Percentiles rank a stretch among this genome's conserved stretches.
Conservation (phyloP, 306 rosid genomes). For the Corylus heterophylla region DNA sequence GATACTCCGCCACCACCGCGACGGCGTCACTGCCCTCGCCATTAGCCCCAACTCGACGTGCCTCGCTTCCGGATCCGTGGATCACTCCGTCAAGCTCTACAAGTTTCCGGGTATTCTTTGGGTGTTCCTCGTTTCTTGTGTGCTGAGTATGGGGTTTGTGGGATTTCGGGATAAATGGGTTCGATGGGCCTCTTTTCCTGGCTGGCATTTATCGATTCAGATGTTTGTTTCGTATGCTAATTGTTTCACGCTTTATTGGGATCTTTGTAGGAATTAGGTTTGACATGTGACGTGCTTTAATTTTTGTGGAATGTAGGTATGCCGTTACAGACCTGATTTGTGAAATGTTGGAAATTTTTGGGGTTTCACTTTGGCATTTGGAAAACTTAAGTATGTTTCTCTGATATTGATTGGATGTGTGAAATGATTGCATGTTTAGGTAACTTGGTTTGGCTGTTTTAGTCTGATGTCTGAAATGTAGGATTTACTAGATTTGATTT, state of each 20-base stretch:
- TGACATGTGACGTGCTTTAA: background rate
- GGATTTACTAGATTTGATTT: background rate
- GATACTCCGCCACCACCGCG: constrained; percentile 87
- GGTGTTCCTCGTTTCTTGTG: background rate
- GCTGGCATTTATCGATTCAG: background rate
- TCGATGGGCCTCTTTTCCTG: background rate
- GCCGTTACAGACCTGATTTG: background rate
- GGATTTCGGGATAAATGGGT: background rate
- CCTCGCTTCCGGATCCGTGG: constrained; percentile 93
- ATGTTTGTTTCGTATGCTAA: no score
- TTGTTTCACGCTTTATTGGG: background rate
- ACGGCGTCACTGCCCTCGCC: constrained; percentile 87
- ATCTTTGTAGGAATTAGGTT: background rate
- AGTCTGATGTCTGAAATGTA: background rate
- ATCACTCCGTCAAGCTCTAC: constrained; percentile 94
- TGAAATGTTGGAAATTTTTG: background rate
- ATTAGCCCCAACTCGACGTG: constrained; percentile 94
- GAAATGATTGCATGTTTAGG: background rate
- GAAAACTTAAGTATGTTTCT: background rate
- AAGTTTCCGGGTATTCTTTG: constrained; percentile 71
- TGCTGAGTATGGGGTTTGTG: background rate
- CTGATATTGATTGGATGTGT: background rate
- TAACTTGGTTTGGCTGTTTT: background rate
- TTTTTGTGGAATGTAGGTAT: background rate
- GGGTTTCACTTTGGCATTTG: background rate